Evolutionary conservation across 2,329 filamentous ascomycete genomes (phyloP).

Genomic region (Mariannaea elegans): DNA sequence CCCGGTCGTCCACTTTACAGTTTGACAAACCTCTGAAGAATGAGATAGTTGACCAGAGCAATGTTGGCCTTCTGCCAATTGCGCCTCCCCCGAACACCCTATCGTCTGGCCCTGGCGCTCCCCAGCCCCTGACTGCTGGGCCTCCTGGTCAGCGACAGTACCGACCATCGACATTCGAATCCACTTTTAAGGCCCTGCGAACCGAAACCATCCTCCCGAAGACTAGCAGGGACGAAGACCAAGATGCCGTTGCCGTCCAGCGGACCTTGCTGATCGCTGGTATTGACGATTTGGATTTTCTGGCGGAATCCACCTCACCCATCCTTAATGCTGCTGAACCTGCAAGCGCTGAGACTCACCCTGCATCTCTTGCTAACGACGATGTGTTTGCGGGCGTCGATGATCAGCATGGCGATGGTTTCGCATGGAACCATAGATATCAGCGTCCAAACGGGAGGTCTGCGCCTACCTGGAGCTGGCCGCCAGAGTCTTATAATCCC

Average conservation of each 20-base stretch:
- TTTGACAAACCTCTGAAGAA: conserved; percentile 18
- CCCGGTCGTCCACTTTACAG: conserved; percentile 13
- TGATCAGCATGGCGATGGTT: neutral
- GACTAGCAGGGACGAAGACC: conserved; percentile 37
- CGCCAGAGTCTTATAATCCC: conserved; percentile 3
- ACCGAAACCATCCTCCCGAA: conserved; percentile 36
- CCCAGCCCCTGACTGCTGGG: conserved; percentile 62
- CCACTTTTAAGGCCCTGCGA: conserved; percentile 46
- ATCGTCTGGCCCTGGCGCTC: conserved; percentile 51
- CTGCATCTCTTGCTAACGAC: neutral
- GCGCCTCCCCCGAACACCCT: conserved; percentile 34
- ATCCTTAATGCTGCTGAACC: conserved; percentile 13
- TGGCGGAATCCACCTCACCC: conserved; percentile 14
- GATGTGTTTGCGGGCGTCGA: conserved; percentile 7
- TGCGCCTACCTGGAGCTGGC: conserved; percentile 16
- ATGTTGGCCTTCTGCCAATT: conserved; percentile 19
- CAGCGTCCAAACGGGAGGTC: neutral
- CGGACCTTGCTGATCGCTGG: conserved; percentile 34
- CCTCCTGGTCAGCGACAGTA: conserved; percentile 63
- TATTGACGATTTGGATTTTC: conserved; percentile 29
- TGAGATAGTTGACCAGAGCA: conserved; percentile 26
- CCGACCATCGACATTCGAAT: conserved; percentile 54
- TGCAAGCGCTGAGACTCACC: neutral
- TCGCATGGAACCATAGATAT: neutral
- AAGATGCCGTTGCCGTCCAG: conserved; percentile 34